These are phyloP conservation scores for Penicillium sp. DNA, from an alignment of 2,329 filamentous ascomycete genomes.

Conservation along the genomic window DNA sequence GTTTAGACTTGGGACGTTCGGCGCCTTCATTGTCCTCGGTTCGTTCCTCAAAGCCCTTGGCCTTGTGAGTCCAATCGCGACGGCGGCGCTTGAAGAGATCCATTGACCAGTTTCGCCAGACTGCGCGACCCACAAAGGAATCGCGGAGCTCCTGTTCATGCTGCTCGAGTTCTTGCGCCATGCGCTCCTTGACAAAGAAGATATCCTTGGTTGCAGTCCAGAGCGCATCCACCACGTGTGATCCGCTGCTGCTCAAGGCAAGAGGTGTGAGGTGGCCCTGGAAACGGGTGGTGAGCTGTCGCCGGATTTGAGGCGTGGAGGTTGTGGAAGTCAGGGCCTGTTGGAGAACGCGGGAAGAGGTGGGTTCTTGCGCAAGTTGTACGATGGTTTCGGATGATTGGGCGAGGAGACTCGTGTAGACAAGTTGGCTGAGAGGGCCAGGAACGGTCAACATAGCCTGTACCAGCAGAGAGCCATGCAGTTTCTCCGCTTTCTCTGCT, in stretches of 20 bases:
- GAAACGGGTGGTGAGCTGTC: conserved; percentile 64
- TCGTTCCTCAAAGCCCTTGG: conserved; percentile 51
- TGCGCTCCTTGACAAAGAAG: conserved; percentile 66
- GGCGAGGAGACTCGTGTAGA: conserved; percentile 70
- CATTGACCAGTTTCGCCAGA: conserved; percentile 74
- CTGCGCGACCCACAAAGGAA: conserved; percentile 63
- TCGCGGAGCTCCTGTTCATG: conserved; percentile 64
- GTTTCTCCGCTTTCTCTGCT: conserved; percentile 57
- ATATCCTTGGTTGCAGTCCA: conserved; percentile 64
- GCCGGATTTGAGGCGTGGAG: conserved; percentile 57
- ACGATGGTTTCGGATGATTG: conserved; percentile 59
- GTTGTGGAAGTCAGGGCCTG: conserved; percentile 58
- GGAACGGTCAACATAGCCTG: conserved; percentile 75
- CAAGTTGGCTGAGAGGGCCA: conserved; percentile 65
- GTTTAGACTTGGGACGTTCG: conserved; percentile 49
- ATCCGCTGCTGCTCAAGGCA: conserved; percentile 61
- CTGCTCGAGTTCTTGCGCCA: conserved; percentile 62
- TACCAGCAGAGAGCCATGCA: conserved; percentile 80
- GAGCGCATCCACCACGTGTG: conserved; percentile 66
- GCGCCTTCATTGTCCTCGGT: conserved; percentile 18
- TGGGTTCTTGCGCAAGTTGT: conserved; percentile 63
- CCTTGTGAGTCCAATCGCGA: conserved; percentile 63
- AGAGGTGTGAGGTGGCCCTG: conserved; percentile 61
- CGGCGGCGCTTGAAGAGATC: conserved; percentile 66
- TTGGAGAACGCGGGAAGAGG: conserved; percentile 64